Evolutionary conservation across 257 asterid species (phyloP), one percentile per base, ranked within the genome.

Genomic region (Lantana camara): DNA sequence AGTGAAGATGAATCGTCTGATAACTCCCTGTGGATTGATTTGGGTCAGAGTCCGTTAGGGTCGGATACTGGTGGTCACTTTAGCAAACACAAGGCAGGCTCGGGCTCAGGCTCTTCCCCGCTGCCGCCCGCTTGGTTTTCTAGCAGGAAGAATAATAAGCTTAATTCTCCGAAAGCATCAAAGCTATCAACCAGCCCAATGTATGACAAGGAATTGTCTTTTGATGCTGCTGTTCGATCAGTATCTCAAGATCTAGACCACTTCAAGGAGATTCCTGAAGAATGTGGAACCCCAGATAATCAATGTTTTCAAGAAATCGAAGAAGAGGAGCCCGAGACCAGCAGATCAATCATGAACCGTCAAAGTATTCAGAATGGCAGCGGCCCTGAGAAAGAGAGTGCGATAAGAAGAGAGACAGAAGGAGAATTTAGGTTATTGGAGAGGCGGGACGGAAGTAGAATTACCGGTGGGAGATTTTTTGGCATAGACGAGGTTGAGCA

Each of bases 1-100:
- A 91, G 97, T 32, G 97, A 90, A 79, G 97, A 91, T 42, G 96
- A 84, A 54, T 85, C 96, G 20, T 88, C 93, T 1, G 97, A 91
- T 57, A 91, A 86, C 74, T 88, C 97, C 1, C 75, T 91, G 55
- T 91, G 96, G 96, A 91, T 91, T 47, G 97, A 91, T 60, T 76
- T 90, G 73, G 97, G 96, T 37, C 94, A 80, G 73, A 85, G 95
- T 66, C 97, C 97, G 9, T 10, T 77, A 20, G 92, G 93, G 21
- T 85, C 88, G 1, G 96, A 88, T 13, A 48, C 24, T 71, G 82
- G 80, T 8, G 87, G 84, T 12, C 87, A 70, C 20, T 64, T 78
- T 0, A 78, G 41, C 77, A 83, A 82, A 68, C 78, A 70, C 20
- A 88, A 85, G 66, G 66, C 37, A n/a, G n/a, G n/a, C n/a, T n/a